phyloP scores from a whole-genome alignment of 2,329 filamentous ascomycete genomes.

The Aspergillus tubingensis region DNA sequence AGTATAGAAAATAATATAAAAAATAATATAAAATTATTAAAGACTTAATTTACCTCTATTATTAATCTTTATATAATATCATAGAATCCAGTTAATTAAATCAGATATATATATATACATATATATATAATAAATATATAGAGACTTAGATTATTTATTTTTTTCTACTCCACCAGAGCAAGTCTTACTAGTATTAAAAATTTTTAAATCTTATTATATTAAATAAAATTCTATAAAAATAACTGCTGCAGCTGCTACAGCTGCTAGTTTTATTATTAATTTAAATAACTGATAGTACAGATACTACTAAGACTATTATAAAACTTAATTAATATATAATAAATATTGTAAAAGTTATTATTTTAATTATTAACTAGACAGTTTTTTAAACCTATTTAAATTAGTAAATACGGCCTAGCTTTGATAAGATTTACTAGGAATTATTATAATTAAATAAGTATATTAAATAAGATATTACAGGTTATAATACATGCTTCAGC shows the following conservation, averaged over 20 bases:
- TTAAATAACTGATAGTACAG: no score
- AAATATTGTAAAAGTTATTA: not conserved
- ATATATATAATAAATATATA: no score
- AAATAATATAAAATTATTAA: not conserved
- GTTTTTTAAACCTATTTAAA: not conserved
- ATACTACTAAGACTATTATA: no score
- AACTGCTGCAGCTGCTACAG: no score
- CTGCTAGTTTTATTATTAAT: no score
- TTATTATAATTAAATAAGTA: not conserved
- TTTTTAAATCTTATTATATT: no score
- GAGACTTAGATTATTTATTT: no score
- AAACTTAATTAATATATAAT: not conserved
- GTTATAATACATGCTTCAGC: not conserved
- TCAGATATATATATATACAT: no score
- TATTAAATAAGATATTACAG: not conserved
- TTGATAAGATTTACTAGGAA: not conserved
- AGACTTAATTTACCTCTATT: not conserved
- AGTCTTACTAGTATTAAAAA: no score
- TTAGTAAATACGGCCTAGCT: not conserved
- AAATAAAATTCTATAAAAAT: no score
- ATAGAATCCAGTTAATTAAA: no score
- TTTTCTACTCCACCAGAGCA: no score
- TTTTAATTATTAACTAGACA: not conserved
- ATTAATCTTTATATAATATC: not conserved
- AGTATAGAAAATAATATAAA: not conserved